Base-by-base conservation (phyloP, 1,139 yeast genomes). In the Debaryomyces nepalensis region DNA sequence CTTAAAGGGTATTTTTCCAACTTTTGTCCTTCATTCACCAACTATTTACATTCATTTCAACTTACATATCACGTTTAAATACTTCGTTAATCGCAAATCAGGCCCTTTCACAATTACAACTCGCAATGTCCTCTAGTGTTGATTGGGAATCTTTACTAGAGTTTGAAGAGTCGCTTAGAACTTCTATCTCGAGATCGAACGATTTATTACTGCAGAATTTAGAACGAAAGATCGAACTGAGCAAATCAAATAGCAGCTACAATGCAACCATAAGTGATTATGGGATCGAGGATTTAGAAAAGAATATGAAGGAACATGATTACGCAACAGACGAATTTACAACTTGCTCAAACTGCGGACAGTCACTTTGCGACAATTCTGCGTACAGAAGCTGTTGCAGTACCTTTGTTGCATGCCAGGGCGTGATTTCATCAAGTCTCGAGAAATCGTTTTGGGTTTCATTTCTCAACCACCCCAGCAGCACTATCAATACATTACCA, bases 401-500 rank as follows among this genome's bases (percentile, higher is more conserved):
- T 21, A 18, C 32, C 10, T 49, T 38, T 37, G 40, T 46, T 10
- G 36, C 33, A 8, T 31, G 22, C 16, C 47, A 32, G 46, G 48
- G 31, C 58, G 57, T 34, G 48, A 50, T 54, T 26, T 49, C 51
- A 20, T 58, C 70, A 8, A 49, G 53, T 10, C 55, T 74, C 26
- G 80, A 76, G 43, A 55, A 58, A 27, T 61, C 68, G 4, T 77
- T 63, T 50, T 77, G 81, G 81, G 53, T 69, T 41, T 63, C 73
- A 27, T 74, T 77, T 42, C 57, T 77, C 31, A 67, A 64, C 42
- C 66, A 71, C 48, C 78, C 79, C 2, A 64, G 74, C 12, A 64
- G 70, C 39, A 75, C 81, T 22, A 63, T 75, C 41, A 64, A 70
- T 40, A 67, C 77, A 1, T 60, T 77, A 30, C 82, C 82, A 4